Evolutionary conservation across 2,329 filamentous ascomycete genomes (phyloP), one percentile per base, ranked within the genome.

Genomic region (Lachnellula willkommii): DNA sequence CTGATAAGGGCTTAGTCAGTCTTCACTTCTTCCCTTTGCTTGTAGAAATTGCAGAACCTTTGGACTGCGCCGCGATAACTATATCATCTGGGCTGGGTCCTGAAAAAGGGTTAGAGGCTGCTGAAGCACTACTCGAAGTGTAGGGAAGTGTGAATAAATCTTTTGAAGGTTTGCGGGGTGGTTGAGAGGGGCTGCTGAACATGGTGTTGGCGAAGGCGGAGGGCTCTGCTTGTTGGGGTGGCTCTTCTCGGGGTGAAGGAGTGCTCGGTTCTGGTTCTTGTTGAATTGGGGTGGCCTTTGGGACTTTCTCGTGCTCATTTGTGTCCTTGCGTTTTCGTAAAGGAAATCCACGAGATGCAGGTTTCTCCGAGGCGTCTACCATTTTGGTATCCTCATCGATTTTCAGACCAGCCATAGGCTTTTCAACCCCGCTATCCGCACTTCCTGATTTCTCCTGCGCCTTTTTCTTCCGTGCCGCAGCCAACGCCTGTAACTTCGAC

Each of bases 1-100:
- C 75, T 78, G 67, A 66, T 71, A 65, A 28, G 65, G 62, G 59
- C 72, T 75, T 73, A 75, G 62, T 69, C 39, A n/a, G 17, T 42
- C 39, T 52, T 61, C 50, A 66, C 45, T 64, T 67, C 59, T 61
- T 60, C 53, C 63, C 39, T 17, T 42, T 53, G 58, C 61, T 64
- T 52, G 60, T 60, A 58, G 67, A 67, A 57, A 60, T 64, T 55
- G 66, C 63, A 84, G 85, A 89, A 90, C 88, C 87, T 90, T 91
- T 88, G 74, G 86, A 86, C 78, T 96, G 93, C 65, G 92, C 93
- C 71, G 86, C 84, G 60, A 90, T 79, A 66, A 96, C 89, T 68
- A 94, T 75, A 71, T 96, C 92, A 75, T 97, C 92, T 64, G 92
- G 92, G 73, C 92, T 96, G 54, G 93, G 92, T 70, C 84, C 83